Base-by-base conservation (phyloP, 345 rosid species). In the Lepidium sativum region DNA sequence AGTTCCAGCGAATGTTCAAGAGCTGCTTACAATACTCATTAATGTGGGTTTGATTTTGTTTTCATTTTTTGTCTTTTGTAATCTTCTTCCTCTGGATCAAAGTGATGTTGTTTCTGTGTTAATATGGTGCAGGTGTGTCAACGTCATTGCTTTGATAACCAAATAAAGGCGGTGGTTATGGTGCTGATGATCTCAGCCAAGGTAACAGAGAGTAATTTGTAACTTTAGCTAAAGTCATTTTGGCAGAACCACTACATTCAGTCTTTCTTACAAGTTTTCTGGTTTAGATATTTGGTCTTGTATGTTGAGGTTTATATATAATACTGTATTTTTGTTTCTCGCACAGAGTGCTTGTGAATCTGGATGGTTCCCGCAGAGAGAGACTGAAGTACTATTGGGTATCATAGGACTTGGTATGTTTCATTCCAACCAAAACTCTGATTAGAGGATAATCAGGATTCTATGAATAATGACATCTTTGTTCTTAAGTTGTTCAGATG, bases 161-260 rank as follows among this genome's bases (percentile, higher is more conserved):
- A 48, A 33, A 51, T 74, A 4, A 68, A 69, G 25, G 86, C 94
- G 55, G 79, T 78, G 58, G 45, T 87, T 53, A 83, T 89, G 96
- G 85, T 79, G 62, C 75, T 92, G 74, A 77, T 92, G 96, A 63
- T 87, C 76, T 92, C 98, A 35, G 86, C 75, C 17, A 92, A 92
- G 94, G 97, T 92, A 80, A 27, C 15, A 57, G 20, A 55, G 47
- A 60, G 68, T 52, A 69, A 9, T 38, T 25, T 35, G 69, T 37
- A 32, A 25, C 70, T 23, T 45, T 56, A 45, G 64, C 63, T 56
- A 9, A 10, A 13, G 14, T 31, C 54, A 55, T 56, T 69, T 37
- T 13, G 52, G 50, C 10, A 61, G 13, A 9, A 5, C 12, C 32
- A 56, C 40, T 8, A 11, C 23, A 14, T 44, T 32, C 8, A 10